Conservation (phyloP, 169 alveolate genomes). For the Cyclospora cayetanensis region DNA sequence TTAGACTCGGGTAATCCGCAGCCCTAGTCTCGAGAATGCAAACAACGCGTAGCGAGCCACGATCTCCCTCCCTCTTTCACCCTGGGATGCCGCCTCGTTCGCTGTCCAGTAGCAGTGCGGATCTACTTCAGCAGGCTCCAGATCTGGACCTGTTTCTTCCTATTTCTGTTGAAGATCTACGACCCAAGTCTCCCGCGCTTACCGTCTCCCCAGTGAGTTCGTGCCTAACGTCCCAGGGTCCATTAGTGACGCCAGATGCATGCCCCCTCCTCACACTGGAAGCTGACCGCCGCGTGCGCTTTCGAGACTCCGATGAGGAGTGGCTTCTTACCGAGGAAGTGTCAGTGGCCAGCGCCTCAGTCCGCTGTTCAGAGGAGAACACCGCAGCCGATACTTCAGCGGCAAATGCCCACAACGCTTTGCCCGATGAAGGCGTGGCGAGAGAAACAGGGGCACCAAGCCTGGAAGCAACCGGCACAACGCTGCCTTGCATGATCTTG, state of each 20-base stretch:
- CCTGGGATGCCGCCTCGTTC: too few relatives aligned
- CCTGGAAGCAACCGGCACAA: too few relatives aligned
- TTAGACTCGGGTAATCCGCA: too few relatives aligned
- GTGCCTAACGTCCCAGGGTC: background rate
- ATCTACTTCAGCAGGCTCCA: too few relatives aligned
- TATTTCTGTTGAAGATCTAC: background rate
- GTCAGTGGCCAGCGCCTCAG: background rate
- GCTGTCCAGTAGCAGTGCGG: too few relatives aligned
- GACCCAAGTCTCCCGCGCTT: background rate
- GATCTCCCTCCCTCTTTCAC: too few relatives aligned
- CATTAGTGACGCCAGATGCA: background rate
- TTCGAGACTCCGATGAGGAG: slow-evolving; percentile 15
- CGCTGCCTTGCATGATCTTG: too few relatives aligned
- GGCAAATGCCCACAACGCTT: background rate
- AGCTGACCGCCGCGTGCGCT: slow-evolving; percentile 10
- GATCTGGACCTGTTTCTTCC: background rate
- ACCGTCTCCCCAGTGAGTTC: background rate
- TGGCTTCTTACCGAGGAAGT: slow-evolving; percentile 16
- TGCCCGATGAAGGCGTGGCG: background rate
- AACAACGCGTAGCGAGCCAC: too few relatives aligned
- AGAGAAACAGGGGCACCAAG: too few relatives aligned
- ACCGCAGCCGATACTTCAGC: background rate
- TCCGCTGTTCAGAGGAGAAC: background rate
- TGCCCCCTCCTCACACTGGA: background rate
- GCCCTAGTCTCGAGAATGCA: too few relatives aligned